Evolutionary conservation across 768 basidiomycete genomes (phyloP).

Genomic region (Leccinum subgranulosum): DNA sequence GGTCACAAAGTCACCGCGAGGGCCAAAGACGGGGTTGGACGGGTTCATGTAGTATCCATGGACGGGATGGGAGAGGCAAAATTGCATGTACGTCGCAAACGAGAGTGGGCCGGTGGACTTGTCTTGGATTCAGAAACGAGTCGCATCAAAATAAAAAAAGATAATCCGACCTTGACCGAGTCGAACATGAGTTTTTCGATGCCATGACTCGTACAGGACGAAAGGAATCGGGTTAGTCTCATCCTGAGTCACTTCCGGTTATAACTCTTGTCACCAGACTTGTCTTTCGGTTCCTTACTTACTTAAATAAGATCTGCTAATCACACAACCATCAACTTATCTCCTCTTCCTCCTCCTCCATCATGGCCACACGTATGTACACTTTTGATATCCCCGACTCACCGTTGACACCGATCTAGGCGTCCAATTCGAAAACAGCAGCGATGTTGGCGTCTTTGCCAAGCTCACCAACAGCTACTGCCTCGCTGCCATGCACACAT

Average conservation of each 20-base stretch:
- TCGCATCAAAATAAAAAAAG: neutral
- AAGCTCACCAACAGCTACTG: slow-evolving; percentile 99
- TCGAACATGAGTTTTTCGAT: slow-evolving; percentile 69
- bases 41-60: slow-evolving; percentile 91
- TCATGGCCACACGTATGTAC: slow-evolving; percentile 67
- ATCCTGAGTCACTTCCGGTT: slow-evolving; percentile 12
- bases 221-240: neutral
- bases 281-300: neutral
- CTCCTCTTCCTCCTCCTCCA: slow-evolving; percentile 1
- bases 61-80: slow-evolving; percentile 85
- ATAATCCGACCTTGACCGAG: slow-evolving; percentile 58
- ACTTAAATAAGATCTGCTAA: neutral
- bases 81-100: slow-evolving; percentile 86
- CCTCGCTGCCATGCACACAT: slow-evolving; percentile 88
- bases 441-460: slow-evolving; percentile 95
- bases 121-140: slow-evolving; percentile 26
- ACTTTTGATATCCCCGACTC: neutral
- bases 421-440: slow-evolving; percentile 90
- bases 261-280: neutral
- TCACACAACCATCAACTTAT: neutral
- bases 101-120: slow-evolving; percentile 89
- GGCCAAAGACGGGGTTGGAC: slow-evolving; percentile 74
- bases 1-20: slow-evolving; percentile 90
- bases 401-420: slow-evolving; percentile 41
- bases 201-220: neutral